phyloP scores from a whole-genome alignment of 768 basidiomycete species.

The Termitomyces heimii region DNA sequence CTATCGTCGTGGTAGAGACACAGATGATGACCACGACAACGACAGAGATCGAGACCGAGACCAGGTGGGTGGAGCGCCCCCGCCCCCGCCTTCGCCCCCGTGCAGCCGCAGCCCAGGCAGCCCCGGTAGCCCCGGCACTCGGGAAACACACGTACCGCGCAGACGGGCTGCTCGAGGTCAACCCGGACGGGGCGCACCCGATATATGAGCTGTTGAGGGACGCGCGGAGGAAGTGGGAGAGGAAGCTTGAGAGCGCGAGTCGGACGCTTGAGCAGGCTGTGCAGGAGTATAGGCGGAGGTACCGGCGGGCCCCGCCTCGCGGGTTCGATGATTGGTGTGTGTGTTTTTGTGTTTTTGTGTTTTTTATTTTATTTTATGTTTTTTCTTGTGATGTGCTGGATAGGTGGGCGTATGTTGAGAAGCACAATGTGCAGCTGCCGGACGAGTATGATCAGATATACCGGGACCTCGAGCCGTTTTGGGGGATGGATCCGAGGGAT shows the following conservation, averaged over 20 bases:
- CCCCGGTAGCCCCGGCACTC: no score
- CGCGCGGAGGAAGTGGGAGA: constrained; percentile 62
- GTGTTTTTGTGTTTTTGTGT: no score
- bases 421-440: constrained; percentile 63
- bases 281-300: constrained; percentile 69
- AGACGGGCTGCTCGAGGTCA: constrained; percentile 37
- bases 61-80: neutral
- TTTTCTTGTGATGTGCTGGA: no score
- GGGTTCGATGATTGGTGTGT: constrained; percentile 56
- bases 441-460: constrained; percentile 81
- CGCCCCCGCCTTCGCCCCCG: no score
- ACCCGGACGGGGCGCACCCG: constrained; percentile 52
- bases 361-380: neutral
- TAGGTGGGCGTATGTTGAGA: constrained; percentile 46
- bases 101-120: no score
- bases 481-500: constrained; percentile 46
- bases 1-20: neutral
- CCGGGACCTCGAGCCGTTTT: constrained; percentile 79
- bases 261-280: constrained; percentile 72
- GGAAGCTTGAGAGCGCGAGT: constrained; percentile 60
- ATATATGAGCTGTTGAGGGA: constrained; percentile 70
- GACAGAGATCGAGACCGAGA: neutral
- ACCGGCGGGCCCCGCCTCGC: constrained; percentile 66
- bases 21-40: neutral
- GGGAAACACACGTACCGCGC: constrained; percentile 26